A percentile compares a stretch with the other conserved stretches of the same genome.
Conservation (phyloP, 2,329 filamentous ascomycete species). For the Cordyceps sp. region DNA sequence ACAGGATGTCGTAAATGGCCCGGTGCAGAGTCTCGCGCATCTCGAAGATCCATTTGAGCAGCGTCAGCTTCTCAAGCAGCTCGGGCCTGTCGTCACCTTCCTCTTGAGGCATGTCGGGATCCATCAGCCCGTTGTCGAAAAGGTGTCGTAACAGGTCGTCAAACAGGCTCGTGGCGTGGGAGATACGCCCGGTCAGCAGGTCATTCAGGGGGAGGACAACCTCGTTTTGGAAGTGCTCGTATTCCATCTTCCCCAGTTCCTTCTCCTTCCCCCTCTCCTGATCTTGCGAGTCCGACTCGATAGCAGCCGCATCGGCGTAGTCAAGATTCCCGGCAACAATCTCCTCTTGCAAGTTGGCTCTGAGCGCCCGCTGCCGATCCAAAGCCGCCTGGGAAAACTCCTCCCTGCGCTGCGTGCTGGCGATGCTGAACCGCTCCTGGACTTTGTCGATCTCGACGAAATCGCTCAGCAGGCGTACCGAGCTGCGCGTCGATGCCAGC, state of each 20-base stretch:
- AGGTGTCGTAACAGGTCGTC: constrained; percentile 56
- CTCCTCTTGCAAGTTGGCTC: constrained; percentile 60
- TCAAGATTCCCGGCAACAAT: constrained; percentile 63
- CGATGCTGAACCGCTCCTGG: constrained; percentile 43
- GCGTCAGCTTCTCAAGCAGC: constrained; percentile 79
- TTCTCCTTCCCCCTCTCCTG: constrained; percentile 57
- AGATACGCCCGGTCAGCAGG: constrained; percentile 60
- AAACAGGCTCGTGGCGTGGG: constrained; percentile 60
- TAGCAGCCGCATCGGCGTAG: constrained; percentile 67
- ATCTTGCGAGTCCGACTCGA: constrained; percentile 57
- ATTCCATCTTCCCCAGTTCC: constrained; percentile 60
- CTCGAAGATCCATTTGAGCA: constrained; percentile 95
- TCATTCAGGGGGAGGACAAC: constrained; percentile 77
- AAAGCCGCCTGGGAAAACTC: constrained; percentile 32
- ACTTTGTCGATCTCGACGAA: constrained; percentile 54
- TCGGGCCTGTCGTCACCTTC: constrained; percentile 93
- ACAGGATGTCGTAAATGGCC: constrained; percentile 69
- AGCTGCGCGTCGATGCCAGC: constrained; percentile 57
- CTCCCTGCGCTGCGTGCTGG: constrained; percentile 39
- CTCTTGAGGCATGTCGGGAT: constrained; percentile 75
- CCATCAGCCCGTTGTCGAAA: constrained; percentile 44
- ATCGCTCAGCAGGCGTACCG: constrained; percentile 58
- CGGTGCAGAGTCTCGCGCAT: constrained; percentile 76
- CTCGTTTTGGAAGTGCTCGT: constrained; percentile 67
- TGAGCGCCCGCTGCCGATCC: constrained; percentile 45